These are phyloP conservation scores for Vicia faba DNA, from an alignment of 306 rosid genomes.

Conservation along the genomic window DNA sequence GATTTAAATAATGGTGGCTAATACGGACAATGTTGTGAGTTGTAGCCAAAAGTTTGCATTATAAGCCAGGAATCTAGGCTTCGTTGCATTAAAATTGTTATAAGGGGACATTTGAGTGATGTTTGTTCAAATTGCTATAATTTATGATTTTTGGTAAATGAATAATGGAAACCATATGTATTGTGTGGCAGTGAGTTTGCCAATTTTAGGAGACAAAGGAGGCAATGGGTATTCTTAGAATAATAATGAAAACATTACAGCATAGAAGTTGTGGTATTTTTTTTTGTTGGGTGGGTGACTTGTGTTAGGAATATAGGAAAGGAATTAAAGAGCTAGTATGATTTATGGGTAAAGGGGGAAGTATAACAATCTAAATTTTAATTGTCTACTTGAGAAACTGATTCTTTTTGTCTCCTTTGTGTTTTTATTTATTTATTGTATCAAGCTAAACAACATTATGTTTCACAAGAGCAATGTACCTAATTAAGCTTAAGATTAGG, in stretches of 20 bases:
- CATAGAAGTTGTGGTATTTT: constrained; percentile 17
- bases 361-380: constrained; percentile 37
- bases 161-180: constrained; percentile 38
- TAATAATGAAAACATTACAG: constrained; percentile 38
- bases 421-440: not conserved
- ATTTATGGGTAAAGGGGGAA: constrained; percentile 6
- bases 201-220: constrained; percentile 45
- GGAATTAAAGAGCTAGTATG: not conserved
- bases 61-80: constrained; percentile 45
- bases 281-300: constrained; percentile 31
- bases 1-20: not conserved
- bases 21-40: constrained; percentile 31
- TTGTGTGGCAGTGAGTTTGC: constrained; percentile 36
- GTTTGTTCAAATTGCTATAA: constrained; percentile 31
- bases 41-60: constrained; percentile 38
- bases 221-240: constrained; percentile 30
- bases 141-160: constrained; percentile 31
- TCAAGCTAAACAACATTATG: not conserved
- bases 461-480: constrained; percentile 40
- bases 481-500: constrained; percentile 10
- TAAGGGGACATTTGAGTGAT: constrained; percentile 33
- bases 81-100: constrained; percentile 26
- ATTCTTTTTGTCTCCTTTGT: constrained; percentile 43
- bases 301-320: constrained; percentile 22
- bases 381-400: constrained; percentile 27